These are phyloP conservation scores for Quambalaria eucalypti DNA, from an alignment of 1,284 basidiomycete genomes.

Conservation along the genomic window DNA sequence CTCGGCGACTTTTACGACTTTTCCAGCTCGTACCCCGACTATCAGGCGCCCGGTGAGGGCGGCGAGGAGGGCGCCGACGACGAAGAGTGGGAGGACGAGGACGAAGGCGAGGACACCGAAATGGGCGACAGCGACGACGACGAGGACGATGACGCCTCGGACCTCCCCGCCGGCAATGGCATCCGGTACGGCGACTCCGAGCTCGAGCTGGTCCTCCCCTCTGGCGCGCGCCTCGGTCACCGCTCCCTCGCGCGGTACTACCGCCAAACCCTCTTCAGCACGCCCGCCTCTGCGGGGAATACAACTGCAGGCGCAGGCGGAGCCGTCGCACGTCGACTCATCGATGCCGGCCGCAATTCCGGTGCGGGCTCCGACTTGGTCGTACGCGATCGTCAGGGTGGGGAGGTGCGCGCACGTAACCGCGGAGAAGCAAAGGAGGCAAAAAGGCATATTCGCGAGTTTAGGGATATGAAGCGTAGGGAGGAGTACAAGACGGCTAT, in stretches of 20 bases:
- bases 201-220: slow-evolving; percentile 87
- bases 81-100: slow-evolving; percentile 20
- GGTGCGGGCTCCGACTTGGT: slow-evolving; percentile 20
- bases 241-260: slow-evolving; percentile 79
- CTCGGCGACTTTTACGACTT: slow-evolving; percentile 93
- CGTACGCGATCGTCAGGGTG: slow-evolving; percentile 1
- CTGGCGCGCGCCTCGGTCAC: slow-evolving; percentile 84
- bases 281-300: slow-evolving; percentile 11
- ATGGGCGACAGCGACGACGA: slow-evolving; percentile 57
- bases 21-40: slow-evolving; percentile 62
- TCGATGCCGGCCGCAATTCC: not conserved
- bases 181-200: slow-evolving; percentile 49
- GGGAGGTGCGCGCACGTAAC: slow-evolving; percentile 56
- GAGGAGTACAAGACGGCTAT: slow-evolving; percentile 75
- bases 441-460: slow-evolving; percentile 73
- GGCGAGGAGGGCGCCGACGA: slow-evolving; percentile 34
- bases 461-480: slow-evolving; percentile 66
- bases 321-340: slow-evolving; percentile 10
- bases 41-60: slow-evolving; percentile 36
- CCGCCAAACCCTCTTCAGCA: slow-evolving; percentile 54
- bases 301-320: not conserved
- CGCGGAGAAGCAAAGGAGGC: slow-evolving; percentile 88
- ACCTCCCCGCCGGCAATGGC: not conserved
- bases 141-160: slow-evolving; percentile 57
- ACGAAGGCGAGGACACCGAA: slow-evolving; percentile 12